Evolutionary conservation across 192 early-diverging fungal genomes (phyloP).

Genomic region (Podila clonocystis): DNA sequence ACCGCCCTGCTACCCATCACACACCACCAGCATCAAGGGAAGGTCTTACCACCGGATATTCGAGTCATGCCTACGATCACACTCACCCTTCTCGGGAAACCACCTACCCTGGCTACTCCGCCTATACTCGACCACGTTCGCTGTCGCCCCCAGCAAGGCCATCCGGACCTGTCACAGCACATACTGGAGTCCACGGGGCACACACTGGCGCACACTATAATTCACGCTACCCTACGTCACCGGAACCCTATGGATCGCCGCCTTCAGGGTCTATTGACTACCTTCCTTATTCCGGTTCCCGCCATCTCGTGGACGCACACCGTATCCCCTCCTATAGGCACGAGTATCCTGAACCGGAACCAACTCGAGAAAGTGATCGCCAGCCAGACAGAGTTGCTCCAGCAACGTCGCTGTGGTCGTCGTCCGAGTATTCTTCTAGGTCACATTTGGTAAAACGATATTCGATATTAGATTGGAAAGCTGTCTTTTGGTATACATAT

Average conservation of each 20-base stretch:
- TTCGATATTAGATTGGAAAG: background rate
- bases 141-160: background rate
- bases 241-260: slow-evolving; percentile 35
- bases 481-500: background rate
- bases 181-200: background rate
- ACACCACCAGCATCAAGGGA: background rate
- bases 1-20: background rate
- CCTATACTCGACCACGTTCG: background rate
- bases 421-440: slow-evolving; percentile 19
- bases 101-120: background rate
- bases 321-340: slow-evolving; percentile 10
- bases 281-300: slow-evolving; percentile 24
- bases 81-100: background rate
- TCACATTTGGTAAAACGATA: slow-evolving; percentile 19
- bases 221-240: slow-evolving; percentile 24
- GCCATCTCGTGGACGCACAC: slow-evolving; percentile 12
- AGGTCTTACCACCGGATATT: background rate
- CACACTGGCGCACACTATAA: background rate
- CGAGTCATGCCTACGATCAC: background rate
- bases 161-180: background rate
- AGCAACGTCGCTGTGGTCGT: background rate
- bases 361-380: background rate
- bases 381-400: background rate
- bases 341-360: slow-evolving; percentile 14
- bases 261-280: slow-evolving; percentile 26